Evolutionary conservation across 192 early-diverging fungal genomes (phyloP), one percentile per base, ranked within the genome.

Genomic region (Coemansia pectinata): DNA sequence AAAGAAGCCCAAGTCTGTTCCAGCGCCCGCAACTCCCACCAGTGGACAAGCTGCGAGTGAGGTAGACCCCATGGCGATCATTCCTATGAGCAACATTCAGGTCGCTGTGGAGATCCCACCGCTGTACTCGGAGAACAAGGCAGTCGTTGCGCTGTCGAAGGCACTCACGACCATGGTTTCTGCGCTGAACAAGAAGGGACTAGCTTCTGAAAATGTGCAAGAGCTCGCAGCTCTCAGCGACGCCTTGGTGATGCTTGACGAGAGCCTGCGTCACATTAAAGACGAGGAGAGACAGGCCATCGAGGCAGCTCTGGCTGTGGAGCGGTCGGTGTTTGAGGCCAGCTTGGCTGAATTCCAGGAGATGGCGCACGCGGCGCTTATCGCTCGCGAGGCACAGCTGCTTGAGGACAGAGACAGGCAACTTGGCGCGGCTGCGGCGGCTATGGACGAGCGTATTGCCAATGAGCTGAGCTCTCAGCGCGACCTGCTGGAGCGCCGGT

Each of bases 401-500:
- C 78, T 87, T 29, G 82, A 85, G 41, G 55, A 79, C 25, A 69
- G 73, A 15, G 86, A 89, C 67, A 65, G 77, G 14, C 70, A 85
- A 72, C 85, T 83, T 42, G 52, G 79, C 61, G 81, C 66, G 21
- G 79, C 85, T 33, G 79, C 79, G 19, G 60, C 44, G 11, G 76
- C 77, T 4, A 77, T 86, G 29, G 77, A 80, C 10, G 75, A 86
- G 69, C 85, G 87, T 40, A 84, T 93, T 50, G 78, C 84, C n/a
- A 63, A 73, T 25, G 88, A 90, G 68, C 86, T 95, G 50, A 48
- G 81, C 40, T 72, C 78, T 29, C 92, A 96, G 74, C 87, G 86
- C 40, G 83, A 86, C 58, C 85, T 90, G 42, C 81, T 95, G 72
- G 89, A 95, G 79, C 86, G 91, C 50, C 86, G 86, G 59, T 98